Percentiles rank a stretch among this genome's conserved stretches.
These are phyloP conservation scores for Phytophthora citrophthora DNA, from an alignment of 352 stramenopile genomes.

Conservation along the genomic window DNA sequence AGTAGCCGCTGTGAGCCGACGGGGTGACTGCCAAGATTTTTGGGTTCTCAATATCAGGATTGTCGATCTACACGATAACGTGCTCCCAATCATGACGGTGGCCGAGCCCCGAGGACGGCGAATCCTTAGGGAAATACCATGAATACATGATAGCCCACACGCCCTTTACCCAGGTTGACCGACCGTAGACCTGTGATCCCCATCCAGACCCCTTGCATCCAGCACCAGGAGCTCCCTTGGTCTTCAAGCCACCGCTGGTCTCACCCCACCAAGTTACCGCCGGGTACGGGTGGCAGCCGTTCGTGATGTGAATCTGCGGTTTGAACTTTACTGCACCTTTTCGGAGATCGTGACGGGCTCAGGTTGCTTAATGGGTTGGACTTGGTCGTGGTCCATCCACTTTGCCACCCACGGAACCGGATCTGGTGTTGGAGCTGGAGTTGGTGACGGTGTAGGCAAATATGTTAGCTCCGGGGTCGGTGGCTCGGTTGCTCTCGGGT, in stretches of 20 bases:
- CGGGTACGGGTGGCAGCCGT: background rate
- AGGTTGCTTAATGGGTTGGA: background rate
- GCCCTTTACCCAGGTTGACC: background rate
- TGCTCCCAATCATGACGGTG: background rate
- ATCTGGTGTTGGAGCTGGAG: background rate
- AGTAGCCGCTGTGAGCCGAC: too few relatives aligned
- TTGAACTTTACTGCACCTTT: background rate
- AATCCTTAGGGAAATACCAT: too few relatives aligned
- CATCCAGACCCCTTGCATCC: background rate
- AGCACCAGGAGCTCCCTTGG: background rate
- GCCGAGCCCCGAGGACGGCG: too few relatives aligned
- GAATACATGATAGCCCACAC: background rate
- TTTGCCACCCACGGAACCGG: background rate
- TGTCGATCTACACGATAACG: conserved; percentile 1
- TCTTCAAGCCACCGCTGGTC: background rate
- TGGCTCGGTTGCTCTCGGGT: conserved; percentile 8
- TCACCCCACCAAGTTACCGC: background rate
- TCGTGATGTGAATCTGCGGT: background rate
- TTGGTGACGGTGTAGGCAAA: background rate
- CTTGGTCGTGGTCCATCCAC: background rate
- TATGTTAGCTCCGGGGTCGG: conserved; percentile 1
- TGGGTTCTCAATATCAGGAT: background rate
- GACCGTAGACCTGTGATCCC: background rate
- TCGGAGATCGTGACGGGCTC: background rate
- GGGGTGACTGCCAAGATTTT: too few relatives aligned